phyloP scores from a whole-genome alignment of 2,329 filamentous ascomycete species.

The Pestalotiopsis fici region DNA sequence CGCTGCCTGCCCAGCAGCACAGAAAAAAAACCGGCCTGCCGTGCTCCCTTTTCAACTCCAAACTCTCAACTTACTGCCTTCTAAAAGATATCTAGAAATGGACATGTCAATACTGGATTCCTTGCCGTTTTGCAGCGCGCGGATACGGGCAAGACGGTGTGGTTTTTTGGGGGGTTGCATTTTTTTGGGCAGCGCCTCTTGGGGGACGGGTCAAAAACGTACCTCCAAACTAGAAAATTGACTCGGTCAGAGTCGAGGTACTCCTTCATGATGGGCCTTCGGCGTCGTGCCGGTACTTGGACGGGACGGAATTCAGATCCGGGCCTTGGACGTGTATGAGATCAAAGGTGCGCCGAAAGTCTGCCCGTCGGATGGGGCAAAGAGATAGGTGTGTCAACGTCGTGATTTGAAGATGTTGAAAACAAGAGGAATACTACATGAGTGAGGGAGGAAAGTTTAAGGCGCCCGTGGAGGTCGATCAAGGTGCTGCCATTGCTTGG shows the following conservation, averaged over 20 bases:
- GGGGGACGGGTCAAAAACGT: slow-evolving; percentile 39
- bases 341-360: background rate
- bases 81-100: slow-evolving; percentile 55
- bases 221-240: slow-evolving; percentile 74
- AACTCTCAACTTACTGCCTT: slow-evolving; percentile 50
- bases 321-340: background rate
- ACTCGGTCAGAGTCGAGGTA: slow-evolving; percentile 66
- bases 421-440: slow-evolving; percentile 8
- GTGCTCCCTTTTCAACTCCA: background rate
- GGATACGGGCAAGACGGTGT: slow-evolving; percentile 16
- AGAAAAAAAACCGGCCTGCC: background rate
- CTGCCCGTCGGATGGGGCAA: background rate
- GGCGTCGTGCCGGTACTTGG: background rate
- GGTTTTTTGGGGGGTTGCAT: slow-evolving; percentile 20
- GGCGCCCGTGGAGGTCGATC: slow-evolving; percentile 9
- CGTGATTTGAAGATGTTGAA: slow-evolving; percentile 11
- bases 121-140: background rate
- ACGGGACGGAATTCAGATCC: background rate
- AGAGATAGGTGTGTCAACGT: background rate
- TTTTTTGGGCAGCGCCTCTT: slow-evolving; percentile 9
- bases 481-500: slow-evolving; percentile 8
- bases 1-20: slow-evolving; percentile 1
- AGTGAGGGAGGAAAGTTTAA: slow-evolving; percentile 12
- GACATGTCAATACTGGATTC: slow-evolving; percentile 6
- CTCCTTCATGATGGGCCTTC: slow-evolving; percentile 54